Base-by-base conservation (phyloP, 345 rosid genomes). In the Syzygium grande region DNA sequence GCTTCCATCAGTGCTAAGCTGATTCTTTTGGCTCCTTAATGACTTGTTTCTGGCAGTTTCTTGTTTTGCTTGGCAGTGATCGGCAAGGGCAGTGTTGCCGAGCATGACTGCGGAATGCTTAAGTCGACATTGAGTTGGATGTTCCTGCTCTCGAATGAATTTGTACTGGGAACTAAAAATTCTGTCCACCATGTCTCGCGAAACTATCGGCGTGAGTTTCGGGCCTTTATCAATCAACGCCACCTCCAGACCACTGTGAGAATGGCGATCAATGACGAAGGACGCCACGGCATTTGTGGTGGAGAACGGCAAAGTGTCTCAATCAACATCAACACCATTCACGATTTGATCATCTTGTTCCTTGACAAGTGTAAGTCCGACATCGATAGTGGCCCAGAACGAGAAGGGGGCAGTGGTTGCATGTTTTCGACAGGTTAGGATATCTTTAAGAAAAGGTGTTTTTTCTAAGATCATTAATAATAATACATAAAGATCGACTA, bases 51-150 rank as follows among this genome's bases (percentile, higher is more conserved):
- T 38, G 23, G 29, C 52, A 46, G 51, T 21, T 11, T 41, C 77
- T 22, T 15, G 7, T 43, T 22, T 61, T 84, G 30, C 68, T 55
- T 84, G 43, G 58, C 91, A 95, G 98, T 97, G 98, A 96, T 95
- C 89, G 96, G 99, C 27, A 93, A 93, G 87, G 98, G 96, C 85
- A 95, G 94, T 3, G 95, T 96, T 90, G 88, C 98, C 19, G 91
- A 86, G 73, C 95, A 93, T 68, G 97, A 96, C 88, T 95, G 94
- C 86, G 99, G 99, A 51, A 46, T 92, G 27, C 46, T 43, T 43
- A 85, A 52, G 77, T 63, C 15, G 38, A 3, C 2, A 63, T 29
- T 41, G 17, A 63, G 38, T 14, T 9, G 23, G 17, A 29, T 15
- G 19, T 63, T 30, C 22, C 2, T 2, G 43, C 22, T 30, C 43